Conservation (phyloP, 495 filamentous ascomycete species). For the Neurospora tetrasperma region DNA sequence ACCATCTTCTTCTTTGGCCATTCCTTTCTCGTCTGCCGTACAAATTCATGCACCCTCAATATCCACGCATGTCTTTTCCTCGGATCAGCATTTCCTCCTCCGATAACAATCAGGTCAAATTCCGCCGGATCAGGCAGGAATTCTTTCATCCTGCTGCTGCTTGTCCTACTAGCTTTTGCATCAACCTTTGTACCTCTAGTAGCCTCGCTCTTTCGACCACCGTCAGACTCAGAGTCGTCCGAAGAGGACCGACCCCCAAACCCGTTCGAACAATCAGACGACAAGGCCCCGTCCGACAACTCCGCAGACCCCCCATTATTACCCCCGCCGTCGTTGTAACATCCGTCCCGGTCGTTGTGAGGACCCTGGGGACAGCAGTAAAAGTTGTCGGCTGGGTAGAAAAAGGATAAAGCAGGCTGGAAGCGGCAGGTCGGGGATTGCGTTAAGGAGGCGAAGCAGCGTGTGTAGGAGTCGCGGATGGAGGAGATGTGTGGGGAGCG, state of each 20-base stretch:
- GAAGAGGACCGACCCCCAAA: neutral
- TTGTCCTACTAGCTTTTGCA: too few species aligned
- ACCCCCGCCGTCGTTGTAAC: too few species aligned
- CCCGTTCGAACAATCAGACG: neutral
- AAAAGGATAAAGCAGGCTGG: slow-evolving; percentile 24
- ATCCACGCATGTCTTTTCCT: slow-evolving; percentile 34
- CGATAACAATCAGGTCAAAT: slow-evolving; percentile 39
- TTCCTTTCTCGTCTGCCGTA: slow-evolving; percentile 26
- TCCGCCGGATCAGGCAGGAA: slow-evolving; percentile 29
- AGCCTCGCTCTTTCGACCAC: too few species aligned
- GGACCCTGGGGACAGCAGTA: neutral
- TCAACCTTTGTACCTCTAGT: too few species aligned
- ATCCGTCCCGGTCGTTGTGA: neutral
- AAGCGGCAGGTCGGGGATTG: neutral
- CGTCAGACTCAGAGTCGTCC: neutral
- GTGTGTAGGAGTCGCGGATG: slow-evolving; percentile 31
- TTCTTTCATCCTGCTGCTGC: slow-evolving; percentile 1
- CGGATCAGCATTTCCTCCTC: slow-evolving; percentile 38
- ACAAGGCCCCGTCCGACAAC: neutral
- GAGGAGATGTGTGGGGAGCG: slow-evolving; percentile 27
- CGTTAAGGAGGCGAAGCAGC: slow-evolving; percentile 25
- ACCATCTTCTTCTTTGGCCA: slow-evolving; percentile 33
- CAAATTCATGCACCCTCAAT: slow-evolving; percentile 31
- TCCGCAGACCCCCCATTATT: too few species aligned
- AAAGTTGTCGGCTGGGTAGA: slow-evolving; percentile 30